Conservation (phyloP, 257 asterid species). For the Solanum bulbocastanum region DNA sequence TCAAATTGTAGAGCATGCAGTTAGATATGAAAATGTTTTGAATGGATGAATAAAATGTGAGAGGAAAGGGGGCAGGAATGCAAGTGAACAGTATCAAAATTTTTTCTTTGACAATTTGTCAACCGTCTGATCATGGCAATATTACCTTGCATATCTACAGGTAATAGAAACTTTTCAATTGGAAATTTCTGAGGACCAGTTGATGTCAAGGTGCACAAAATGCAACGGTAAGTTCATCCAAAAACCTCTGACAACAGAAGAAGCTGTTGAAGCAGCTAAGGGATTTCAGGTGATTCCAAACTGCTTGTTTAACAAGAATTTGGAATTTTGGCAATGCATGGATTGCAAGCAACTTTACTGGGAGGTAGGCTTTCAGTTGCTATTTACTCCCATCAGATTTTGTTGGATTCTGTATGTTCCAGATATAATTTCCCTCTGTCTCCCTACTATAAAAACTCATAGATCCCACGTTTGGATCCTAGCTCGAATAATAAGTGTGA, state of each 20-base stretch:
- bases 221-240: conserved; percentile 89
- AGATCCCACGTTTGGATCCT: neutral
- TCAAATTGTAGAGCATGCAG: neutral
- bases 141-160: conserved; percentile 22
- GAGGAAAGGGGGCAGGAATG: neutral
- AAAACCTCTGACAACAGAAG: conserved; percentile 83
- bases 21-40: neutral
- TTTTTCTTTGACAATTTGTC: neutral
- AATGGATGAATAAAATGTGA: neutral
- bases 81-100: neutral
- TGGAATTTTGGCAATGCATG: conserved; percentile 91
- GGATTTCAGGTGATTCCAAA: conserved; percentile 94
- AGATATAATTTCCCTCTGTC: neutral
- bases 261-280: conserved; percentile 87
- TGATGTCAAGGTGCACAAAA: conserved; percentile 90
- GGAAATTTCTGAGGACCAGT: conserved; percentile 59
- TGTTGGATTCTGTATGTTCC: neutral
- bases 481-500: neutral
- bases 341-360: conserved; percentile 92
- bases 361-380: conserved; percentile 51
- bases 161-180: conserved; percentile 70
- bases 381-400: neutral
- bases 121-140: neutral
- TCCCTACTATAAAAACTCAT: neutral
- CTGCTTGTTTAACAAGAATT: conserved; percentile 69